Percentiles rank a stretch among this genome's conserved stretches.
These are phyloP conservation scores for Albatrellus sp. DNA, from an alignment of 1,284 basidiomycete species.

Conservation along the genomic window DNA sequence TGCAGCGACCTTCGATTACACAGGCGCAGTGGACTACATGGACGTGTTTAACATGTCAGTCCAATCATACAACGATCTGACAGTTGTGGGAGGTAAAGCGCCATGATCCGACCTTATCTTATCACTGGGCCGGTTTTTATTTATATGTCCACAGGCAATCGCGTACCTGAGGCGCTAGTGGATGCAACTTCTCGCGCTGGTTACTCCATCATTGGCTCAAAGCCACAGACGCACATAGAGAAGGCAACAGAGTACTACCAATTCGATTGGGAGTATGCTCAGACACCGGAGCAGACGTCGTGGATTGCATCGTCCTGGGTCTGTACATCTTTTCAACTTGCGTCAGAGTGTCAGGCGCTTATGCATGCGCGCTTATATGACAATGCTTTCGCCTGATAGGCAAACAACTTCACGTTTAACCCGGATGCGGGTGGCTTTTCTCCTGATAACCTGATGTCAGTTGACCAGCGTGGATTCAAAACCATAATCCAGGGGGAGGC, in stretches of 20 bases:
- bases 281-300: conserved; percentile 49
- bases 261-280: conserved; percentile 41
- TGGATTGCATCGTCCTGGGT: conserved; percentile 53
- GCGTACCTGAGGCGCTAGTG: conserved; percentile 17
- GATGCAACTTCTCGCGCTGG: conserved; percentile 34
- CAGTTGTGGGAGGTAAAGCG: conserved; percentile 25
- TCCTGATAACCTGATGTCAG: conserved; percentile 36
- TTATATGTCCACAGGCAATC: conserved; percentile 22
- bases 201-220: conserved; percentile 30
- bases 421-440: conserved; percentile 47
- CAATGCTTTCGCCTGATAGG: conserved; percentile 20
- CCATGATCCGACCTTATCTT: not conserved
- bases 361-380: not conserved
- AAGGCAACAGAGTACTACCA: conserved; percentile 39
- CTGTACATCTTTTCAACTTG: conserved; percentile 5
- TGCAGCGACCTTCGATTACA: conserved; percentile 38
- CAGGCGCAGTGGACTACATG: conserved; percentile 33
- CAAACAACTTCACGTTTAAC: conserved; percentile 55
- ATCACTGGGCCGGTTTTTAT: not conserved
- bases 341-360: not conserved
- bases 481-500: conserved; percentile 44
- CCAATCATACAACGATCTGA: conserved; percentile 28
- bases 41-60: conserved; percentile 30
- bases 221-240: conserved; percentile 27
- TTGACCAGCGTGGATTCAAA: conserved; percentile 54